A percentile compares a stretch with the other conserved stretches of the same genome.
Conservation (phyloP, 2,329 filamentous ascomycete genomes). For the Alternaria consortialis region DNA sequence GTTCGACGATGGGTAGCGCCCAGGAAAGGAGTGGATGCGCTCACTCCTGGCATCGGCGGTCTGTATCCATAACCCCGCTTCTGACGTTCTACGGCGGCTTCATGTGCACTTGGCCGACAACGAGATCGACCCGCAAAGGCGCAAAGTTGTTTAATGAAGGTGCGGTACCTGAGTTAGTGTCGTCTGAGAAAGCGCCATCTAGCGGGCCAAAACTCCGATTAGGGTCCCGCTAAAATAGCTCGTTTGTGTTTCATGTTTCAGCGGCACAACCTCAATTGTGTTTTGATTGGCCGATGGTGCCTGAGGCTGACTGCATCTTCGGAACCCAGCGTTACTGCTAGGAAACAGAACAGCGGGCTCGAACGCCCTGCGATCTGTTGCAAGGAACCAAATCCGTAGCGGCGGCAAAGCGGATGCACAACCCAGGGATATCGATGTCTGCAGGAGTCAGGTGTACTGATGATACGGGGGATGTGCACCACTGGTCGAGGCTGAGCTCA, state of each 20-base stretch:
- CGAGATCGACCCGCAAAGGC: conserved; percentile 9
- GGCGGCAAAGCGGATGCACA: conserved; percentile 27
- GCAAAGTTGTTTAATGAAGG: conserved; percentile 37
- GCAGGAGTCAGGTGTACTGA: conserved; percentile 12
- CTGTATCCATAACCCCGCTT: conserved; percentile 15
- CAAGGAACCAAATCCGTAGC: conserved; percentile 35
- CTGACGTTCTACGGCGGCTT: conserved; percentile 18
- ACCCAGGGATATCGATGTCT: conserved; percentile 23
- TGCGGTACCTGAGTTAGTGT: conserved; percentile 40
- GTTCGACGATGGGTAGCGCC: conserved; percentile 13
- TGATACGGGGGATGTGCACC: conserved; percentile 6
- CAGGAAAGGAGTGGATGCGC: conserved; percentile 4
- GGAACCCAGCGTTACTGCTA: conserved; percentile 27
- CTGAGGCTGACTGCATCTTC: conserved; percentile 34
- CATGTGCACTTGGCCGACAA: conserved; percentile 12
- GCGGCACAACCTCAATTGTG: conserved; percentile 12
- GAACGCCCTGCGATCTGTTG: conserved; percentile 30
- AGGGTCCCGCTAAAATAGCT: conserved; percentile 30
- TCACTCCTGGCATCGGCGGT: conserved; percentile 1
- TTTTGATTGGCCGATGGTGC: conserved; percentile 37
- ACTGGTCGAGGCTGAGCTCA: conserved; percentile 14
- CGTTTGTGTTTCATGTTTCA: conserved; percentile 47
- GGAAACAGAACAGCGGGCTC: conserved; percentile 26
- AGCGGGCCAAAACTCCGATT: conserved; percentile 27
- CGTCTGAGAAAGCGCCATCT: conserved; percentile 39